Evolutionary conservation across 164 flowering plant species (phyloP).

Genomic region (Houttuynia cordata): DNA sequence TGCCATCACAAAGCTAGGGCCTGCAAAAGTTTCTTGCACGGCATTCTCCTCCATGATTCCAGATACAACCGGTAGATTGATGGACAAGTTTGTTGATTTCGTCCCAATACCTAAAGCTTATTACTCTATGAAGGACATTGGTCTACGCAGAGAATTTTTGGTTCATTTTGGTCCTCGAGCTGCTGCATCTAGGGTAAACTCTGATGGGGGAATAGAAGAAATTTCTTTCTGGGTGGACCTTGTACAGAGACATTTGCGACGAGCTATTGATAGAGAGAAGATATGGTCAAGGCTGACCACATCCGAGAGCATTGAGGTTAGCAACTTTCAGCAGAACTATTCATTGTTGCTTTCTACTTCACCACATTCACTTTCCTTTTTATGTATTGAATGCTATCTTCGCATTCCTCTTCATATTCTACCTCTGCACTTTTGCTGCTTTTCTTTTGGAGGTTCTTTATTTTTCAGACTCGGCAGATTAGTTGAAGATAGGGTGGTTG

Average conservation of each 20-base stretch:
- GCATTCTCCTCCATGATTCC: constrained; percentile 73
- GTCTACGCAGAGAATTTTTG: constrained; percentile 82
- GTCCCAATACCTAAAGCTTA: constrained; percentile 63
- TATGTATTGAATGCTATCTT: not conserved
- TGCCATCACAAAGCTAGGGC: constrained; percentile 81
- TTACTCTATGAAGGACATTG: constrained; percentile 58
- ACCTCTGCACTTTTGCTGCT: not conserved
- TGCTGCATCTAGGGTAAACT: constrained; percentile 48
- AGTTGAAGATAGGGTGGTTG: too few relatives aligned
- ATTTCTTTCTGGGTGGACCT: constrained; percentile 86
- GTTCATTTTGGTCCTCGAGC: constrained; percentile 92
- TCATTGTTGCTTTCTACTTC: not conserved
- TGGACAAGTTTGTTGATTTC: constrained; percentile 81
- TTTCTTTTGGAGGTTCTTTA: not conserved
- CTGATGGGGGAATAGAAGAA: constrained; percentile 58
- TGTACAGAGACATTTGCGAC: constrained; percentile 77
- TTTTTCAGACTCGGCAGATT: too few relatives aligned
- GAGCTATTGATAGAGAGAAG: constrained; percentile 77
- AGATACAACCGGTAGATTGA: constrained; percentile 75
- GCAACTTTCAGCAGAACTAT: not conserved
- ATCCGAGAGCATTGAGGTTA: constrained; percentile 90
- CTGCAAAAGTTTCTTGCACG: constrained; percentile 77
- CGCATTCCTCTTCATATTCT: not conserved
- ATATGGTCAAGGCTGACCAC: constrained; percentile 98
- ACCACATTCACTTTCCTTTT: not conserved